Conservation (phyloP, 345 rosid genomes). For the Eucalyptus globulus region DNA sequence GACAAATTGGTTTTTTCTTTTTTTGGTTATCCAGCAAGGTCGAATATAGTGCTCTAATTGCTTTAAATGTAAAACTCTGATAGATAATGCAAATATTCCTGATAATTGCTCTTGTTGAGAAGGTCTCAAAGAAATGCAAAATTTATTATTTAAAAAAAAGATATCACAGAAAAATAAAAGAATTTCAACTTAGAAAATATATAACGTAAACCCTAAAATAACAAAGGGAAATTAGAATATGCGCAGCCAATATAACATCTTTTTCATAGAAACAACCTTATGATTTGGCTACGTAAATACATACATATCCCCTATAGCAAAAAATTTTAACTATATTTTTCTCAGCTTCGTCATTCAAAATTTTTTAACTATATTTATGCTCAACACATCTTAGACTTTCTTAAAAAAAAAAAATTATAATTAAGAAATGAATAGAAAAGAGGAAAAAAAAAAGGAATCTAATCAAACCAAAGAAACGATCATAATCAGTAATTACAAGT, state of each 20-base stretch:
- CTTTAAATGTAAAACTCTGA: not conserved
- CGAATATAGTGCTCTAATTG: not conserved
- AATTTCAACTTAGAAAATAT: not conserved
- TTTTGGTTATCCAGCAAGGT: not conserved
- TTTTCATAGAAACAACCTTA: not conserved
- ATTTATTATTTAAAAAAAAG: too few species aligned
- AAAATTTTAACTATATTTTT: fast-evolving
- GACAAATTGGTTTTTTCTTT: not conserved
- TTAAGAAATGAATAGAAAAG: not conserved
- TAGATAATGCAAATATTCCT: not conserved
- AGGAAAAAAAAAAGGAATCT: too few species aligned
- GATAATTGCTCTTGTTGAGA: not conserved
- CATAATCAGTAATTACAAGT: too few species aligned
- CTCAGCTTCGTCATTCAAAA: not conserved
- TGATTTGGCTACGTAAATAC: not conserved
- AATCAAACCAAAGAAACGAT: too few species aligned
- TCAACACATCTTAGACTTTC: not conserved
- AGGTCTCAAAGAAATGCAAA: not conserved
- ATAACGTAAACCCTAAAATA: not conserved
- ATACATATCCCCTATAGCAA: not conserved
- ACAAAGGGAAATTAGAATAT: not conserved
- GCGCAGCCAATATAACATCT: too few species aligned
- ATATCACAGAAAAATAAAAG: not conserved
- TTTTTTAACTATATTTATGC: not conserved
- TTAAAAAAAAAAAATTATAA: too few species aligned